Base-by-base conservation (phyloP, 2,329 filamentous ascomycete species). In the Dactylellina drechsleri region DNA sequence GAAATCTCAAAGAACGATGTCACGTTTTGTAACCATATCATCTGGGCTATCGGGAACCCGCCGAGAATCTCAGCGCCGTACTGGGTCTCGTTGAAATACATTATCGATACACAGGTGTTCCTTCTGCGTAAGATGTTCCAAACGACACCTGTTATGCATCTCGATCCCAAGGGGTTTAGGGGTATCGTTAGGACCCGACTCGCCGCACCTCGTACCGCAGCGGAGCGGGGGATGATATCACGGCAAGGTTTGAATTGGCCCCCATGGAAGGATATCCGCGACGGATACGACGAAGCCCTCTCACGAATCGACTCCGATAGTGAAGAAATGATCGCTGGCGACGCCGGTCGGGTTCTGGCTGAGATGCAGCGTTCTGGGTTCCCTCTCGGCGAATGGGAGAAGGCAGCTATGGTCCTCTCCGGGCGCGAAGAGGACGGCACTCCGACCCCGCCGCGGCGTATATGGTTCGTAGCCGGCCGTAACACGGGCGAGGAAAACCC, bases 321-420 rank as follows among this genome's bases (percentile, higher is more conserved):
- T 18, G 57, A 76, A 28, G 50, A 43, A 28, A 62, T 49, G 15
- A 28, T 50, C 8, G 56, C 77, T 18, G 68, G 77, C 7, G 68
- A 77, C 2, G 77, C 77, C 8, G 77, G 76, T 4, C 57, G 64
- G 18, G 62, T 79, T 4, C 59, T 79, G 5, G 28, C 54, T 5
- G 76, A 78, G 40, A 79, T 79, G 79, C 50, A 62, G 12, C 75
- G 76, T 8, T 77, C 78, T 0, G 79, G 79, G 6, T 79, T 79
- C 28, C 60, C 62, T 8, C 53, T 62, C 12, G 16, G 18, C 12
- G 60, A 31, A 26, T 80, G 79, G 79, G 79, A 80, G 41, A 13
- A 67, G 13, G 72, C 71, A n/a, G 78, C 78, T 0, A 52, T 66
- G 26, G 54, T 80, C n/a, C 67, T 80, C 20, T 61, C 77, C 0